Conservation (phyloP, 768 basidiomycete species). For the Sarcomyxa edulis region DNA sequence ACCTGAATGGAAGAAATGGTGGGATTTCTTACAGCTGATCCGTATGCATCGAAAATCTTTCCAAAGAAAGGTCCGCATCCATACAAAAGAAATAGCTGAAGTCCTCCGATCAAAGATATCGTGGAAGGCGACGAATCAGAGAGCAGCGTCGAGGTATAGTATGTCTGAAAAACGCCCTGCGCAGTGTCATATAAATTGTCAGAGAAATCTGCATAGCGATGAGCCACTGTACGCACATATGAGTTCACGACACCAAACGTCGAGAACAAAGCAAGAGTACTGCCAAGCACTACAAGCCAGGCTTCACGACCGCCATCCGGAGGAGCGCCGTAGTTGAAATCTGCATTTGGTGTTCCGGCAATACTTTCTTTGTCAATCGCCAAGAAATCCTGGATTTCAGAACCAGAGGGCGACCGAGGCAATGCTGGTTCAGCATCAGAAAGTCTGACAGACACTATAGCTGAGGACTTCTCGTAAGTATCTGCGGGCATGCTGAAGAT, state of each 20-base stretch:
- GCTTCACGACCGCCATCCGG: conserved; percentile 9
- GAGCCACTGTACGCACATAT: background rate
- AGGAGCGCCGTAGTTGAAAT: no score
- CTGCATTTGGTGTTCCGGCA: no score
- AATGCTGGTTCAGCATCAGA: no score
- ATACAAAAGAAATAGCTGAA: conserved; percentile 20
- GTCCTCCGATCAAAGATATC: conserved; percentile 20
- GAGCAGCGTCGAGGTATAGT: conserved; percentile 17
- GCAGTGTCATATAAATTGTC: background rate
- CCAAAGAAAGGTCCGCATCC: conserved; percentile 17
- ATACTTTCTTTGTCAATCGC: no score
- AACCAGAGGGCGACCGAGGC: no score
- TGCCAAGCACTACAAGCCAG: conserved; percentile 7
- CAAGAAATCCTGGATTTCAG: no score
- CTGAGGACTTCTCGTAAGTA: no score
- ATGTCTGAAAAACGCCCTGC: conserved; percentile 21
- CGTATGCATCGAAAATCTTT: conserved; percentile 19
- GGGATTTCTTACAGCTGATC: conserved; percentile 11
- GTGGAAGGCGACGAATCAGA: conserved; percentile 16
- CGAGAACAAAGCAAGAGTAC: conserved; percentile 7
- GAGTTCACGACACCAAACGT: conserved; percentile 10
- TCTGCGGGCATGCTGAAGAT: no score
- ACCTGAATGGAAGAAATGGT: background rate
- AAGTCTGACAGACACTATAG: no score
- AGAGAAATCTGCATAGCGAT: background rate